These are phyloP conservation scores for Clonostachys sp. DNA, from an alignment of 2,329 filamentous ascomycete species.

Conservation along the genomic window DNA sequence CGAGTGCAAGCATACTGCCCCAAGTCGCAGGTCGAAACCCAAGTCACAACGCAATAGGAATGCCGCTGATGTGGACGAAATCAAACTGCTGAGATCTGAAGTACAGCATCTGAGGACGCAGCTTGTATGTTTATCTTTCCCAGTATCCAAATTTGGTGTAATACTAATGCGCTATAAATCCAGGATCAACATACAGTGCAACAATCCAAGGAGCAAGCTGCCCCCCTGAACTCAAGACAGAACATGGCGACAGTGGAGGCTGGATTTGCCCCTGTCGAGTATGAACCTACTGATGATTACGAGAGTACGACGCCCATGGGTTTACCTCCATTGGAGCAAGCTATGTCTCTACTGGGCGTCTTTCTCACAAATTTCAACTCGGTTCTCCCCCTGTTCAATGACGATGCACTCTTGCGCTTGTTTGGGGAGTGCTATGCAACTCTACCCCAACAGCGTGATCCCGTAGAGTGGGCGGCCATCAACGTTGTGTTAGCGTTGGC, in stretches of 20 bases:
- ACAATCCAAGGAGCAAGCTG: neutral
- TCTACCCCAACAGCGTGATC: neutral
- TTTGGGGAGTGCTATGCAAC: neutral
- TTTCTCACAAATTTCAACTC: conserved; percentile 3
- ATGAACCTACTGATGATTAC: neutral
- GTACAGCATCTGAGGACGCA: neutral
- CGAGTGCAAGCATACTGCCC: conserved; percentile 3
- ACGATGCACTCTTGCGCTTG: neutral
- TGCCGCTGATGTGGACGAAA: neutral
- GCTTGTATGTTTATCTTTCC: neutral
- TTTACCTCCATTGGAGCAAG: conserved; percentile 1
- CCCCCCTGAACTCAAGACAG: neutral
- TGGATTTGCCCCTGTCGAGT: neutral
- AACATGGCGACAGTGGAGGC: no score
- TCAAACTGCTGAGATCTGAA: neutral
- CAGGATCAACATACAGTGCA: neutral
- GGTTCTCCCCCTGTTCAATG: conserved; percentile 3
- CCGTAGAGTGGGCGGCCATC: conserved; percentile 1
- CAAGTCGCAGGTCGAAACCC: conserved; percentile 1
- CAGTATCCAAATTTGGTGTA: neutral
- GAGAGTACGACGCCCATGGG: neutral
- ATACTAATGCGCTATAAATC: neutral
- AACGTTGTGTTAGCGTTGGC: conserved; percentile 3
- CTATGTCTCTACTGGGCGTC: neutral
- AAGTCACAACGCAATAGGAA: neutral